Evolutionary conservation across 2,329 filamentous ascomycete species (phyloP), one percentile per base, ranked within the genome.

Genomic region (Penicillium paneum): DNA sequence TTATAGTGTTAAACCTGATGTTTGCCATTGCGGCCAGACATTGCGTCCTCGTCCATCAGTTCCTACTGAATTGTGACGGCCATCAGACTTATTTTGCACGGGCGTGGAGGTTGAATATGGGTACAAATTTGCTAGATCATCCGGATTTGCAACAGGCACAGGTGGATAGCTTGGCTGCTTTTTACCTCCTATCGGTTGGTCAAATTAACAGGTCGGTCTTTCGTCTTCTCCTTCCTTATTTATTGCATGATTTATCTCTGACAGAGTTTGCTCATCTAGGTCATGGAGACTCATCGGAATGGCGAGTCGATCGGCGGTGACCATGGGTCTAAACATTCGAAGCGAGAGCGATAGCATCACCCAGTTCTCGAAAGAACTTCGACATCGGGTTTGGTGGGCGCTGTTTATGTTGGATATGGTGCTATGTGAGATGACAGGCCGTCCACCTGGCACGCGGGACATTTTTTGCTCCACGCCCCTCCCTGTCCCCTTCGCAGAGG

Each of bases 331-430:
- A 36, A 76, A 78, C 47, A 64, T 78, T 47, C 71, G 70, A 32
- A 78, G 71, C 51, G 72, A 73, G 43, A 76, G 69, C 40, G 65
- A 59, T 15, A 64, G 62, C 17, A 61, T 76, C 31, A 61, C 65
- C 5, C 65, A 71, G 48, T 58, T 65, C 6, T 73, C 74, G 7
- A 76, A 74, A 54, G 74, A 76, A 59, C 70, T 69, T 45, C 71
- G 75, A 15, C 76, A 76, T 56, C 67, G 74, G 15, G 69, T 77
- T 7, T 78, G 76, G 76, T 77, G 74, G 72, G 71, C 74, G 15
- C 56, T 78, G 3, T 74, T 75, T 39, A 61, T 68, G 31, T 63
- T 78, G 11, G 76, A 78, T 59, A 71, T 71, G 28, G 65, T 69
- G 24, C 65, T 78, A 11, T 73, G 69, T 50, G 67, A 72, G 56